Evolutionary conservation across 1,139 yeast species (phyloP).

Genomic region (Sugiyamaella xylanicola): DNA sequence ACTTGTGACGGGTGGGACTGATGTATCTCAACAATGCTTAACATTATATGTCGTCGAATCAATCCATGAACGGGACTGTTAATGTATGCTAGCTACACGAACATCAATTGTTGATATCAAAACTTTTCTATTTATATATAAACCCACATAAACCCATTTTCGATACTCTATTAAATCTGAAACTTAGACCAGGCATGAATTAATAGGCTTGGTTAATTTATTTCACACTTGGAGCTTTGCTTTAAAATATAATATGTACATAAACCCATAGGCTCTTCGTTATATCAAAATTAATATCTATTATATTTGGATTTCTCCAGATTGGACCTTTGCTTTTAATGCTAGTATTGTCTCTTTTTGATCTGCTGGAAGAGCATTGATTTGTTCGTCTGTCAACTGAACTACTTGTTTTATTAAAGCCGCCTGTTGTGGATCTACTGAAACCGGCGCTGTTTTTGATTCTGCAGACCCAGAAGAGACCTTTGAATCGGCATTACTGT

Average conservation of each 20-base stretch:
- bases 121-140: no score
- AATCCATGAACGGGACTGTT: no score
- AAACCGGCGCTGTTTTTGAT: slow-evolving; percentile 21
- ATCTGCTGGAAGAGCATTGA: slow-evolving; percentile 60
- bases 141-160: no score
- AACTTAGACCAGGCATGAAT: no score
- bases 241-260: no score
- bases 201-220: no score
- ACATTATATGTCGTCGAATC: background rate
- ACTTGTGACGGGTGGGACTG: slow-evolving; percentile 13
- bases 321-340: slow-evolving; percentile 31
- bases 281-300: background rate
- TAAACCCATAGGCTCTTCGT: no score
- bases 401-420: slow-evolving; percentile 53
- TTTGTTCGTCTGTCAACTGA: slow-evolving; percentile 63
- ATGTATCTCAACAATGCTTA: background rate
- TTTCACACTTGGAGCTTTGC: no score
- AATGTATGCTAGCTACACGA: no score
- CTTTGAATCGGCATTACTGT: background rate
- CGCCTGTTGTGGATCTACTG: slow-evolving; percentile 41
- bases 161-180: no score
- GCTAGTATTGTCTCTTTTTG: slow-evolving; percentile 44
- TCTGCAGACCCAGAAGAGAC: no score
- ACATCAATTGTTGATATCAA: no score
- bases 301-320: slow-evolving; percentile 25